Evolutionary conservation across 306 rosid species (phyloP), one percentile per base, ranked within the genome.

Genomic region (Ammopiptanthus mongolicus): DNA sequence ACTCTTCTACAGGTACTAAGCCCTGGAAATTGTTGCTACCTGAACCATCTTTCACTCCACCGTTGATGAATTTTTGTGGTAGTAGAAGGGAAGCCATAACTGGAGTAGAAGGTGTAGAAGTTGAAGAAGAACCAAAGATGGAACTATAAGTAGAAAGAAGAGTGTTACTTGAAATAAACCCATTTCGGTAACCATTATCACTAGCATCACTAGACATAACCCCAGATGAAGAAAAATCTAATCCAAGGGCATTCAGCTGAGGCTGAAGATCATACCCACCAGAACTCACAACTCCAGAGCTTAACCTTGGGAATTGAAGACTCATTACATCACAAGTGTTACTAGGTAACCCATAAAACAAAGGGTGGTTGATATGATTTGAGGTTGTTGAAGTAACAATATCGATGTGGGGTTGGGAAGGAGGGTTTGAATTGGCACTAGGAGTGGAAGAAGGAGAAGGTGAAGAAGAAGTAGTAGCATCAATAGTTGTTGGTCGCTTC

Each of bases 191-290:
- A 79, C 79, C 53, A 76, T 15, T 56, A 19, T 53, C 69, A 69
- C 21, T 18, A 52, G 23, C 68, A 14, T 63, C 80, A 44, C 59
- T 63, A 6, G 84, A 69, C 19, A 77, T 12, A 62, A 66, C 6
- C 48, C 88, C 95, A 29, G 92, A 78, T 0, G 90, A 79, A 80
- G 90, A 79, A 80, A 88, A 94, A 48, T 90, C 96, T 78, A 94
- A 76, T 34, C 97, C 97, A 65, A 86, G 86, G 15, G 70, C 76
- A 74, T 78, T 81, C 31, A 86, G 5, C 23, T 78, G 87, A 48
- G 77, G 83, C 42, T 79, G 86, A 69, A 75, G 80, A 70, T 90
- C 87, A 71, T 66, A 84, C 52, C 88, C 84, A 33, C 58, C 71
- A 37, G 84, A 56, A 74, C 81, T n/a, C n/a, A n/a, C n/a, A n/a